Base-by-base conservation (phyloP, 306 rosid genomes). In the Vigna hirtella region DNA sequence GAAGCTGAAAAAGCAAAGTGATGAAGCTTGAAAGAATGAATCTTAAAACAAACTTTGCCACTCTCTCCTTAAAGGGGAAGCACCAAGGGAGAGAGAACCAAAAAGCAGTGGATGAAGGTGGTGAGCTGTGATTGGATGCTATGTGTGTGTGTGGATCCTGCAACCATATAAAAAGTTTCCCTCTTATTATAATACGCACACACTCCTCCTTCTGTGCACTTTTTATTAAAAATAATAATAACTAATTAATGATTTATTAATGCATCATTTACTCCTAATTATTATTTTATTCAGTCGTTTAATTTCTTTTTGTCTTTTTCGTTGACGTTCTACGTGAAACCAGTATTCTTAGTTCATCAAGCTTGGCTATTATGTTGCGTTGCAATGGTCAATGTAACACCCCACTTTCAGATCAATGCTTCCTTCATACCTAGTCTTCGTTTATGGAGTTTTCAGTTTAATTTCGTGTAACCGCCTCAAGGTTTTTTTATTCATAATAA, bases 71-170 rank as follows among this genome's bases (percentile, higher is more conserved):
- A 28, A 67, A 72, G 67, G 61, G 71, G 49, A 57, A 50, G 48
- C 59, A 76, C 16, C 63, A 55, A 71, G 57, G 20, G 20, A 30
- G 72, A 65, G 70, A 65, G 48, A 81, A 59, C 43, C 42, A 11
- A 61, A 76, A 82, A 82, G 80, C 57, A 67, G 78, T 67, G 81
- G 16, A 70, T 82, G 88, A 73, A 84, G 88, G 78, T 91, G 94
- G 85, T 82, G 83, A 59, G 83, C 73, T 79, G 75, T 90, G 93
- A 90, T 92, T 88, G 94, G 95, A 61, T 79, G 77, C 40, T 71
- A 81, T 83, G 86, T 75, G 87, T 79, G 87, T 79, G 50, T 84
- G 81, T 88, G 87, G 89, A 90, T 84, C 73, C 90, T 88, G 84
- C 85, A 78, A 81, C 84, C 87, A 56, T 61, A 61, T 74, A 72